Evolutionary conservation across 768 basidiomycete species (phyloP).

Genomic region (Pleurotus citrinopileatus): DNA sequence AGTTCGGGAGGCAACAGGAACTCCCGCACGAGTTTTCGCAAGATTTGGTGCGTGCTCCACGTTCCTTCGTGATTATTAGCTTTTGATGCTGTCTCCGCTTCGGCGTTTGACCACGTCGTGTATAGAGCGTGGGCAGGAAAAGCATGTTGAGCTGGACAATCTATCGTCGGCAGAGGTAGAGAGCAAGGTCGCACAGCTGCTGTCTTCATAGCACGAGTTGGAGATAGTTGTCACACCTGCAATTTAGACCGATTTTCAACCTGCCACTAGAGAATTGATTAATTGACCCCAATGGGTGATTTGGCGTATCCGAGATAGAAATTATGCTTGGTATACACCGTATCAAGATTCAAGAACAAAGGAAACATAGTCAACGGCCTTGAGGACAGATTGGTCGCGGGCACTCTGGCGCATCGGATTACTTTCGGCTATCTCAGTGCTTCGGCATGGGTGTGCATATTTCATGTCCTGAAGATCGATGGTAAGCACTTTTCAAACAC

Average conservation of each 20-base stretch:
- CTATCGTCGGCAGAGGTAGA: slow-evolving; percentile 72
- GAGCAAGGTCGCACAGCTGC: slow-evolving; percentile 62
- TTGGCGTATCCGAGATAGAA: slow-evolving; percentile 9
- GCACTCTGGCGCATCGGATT: no score
- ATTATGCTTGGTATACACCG: background rate
- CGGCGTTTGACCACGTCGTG: slow-evolving; percentile 7
- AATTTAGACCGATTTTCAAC: slow-evolving; percentile 15
- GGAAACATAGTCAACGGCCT: background rate
- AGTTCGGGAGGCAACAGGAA: slow-evolving; percentile 77
- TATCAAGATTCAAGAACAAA: background rate
- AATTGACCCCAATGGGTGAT: no score
- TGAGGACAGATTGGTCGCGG: no score
- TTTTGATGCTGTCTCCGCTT: slow-evolving; percentile 5
- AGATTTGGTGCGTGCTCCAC: slow-evolving; percentile 66
- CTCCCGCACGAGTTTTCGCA: slow-evolving; percentile 80
- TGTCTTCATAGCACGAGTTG: slow-evolving; percentile 36
- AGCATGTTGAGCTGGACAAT: slow-evolving; percentile 76
- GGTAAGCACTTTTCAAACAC: no score
- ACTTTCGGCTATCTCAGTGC: no score
- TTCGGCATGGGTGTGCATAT: no score
- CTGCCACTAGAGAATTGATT: slow-evolving; percentile 16
- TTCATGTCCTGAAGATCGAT: no score
- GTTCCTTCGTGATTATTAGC: background rate
- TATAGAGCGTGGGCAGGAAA: slow-evolving; percentile 77
- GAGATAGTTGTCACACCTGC: slow-evolving; percentile 9